Percentiles rank a stretch among this genome's conserved stretches.
These are phyloP conservation scores for Micractinium conductrix DNA, from an alignment of 139 green algal species.

Conservation along the genomic window DNA sequence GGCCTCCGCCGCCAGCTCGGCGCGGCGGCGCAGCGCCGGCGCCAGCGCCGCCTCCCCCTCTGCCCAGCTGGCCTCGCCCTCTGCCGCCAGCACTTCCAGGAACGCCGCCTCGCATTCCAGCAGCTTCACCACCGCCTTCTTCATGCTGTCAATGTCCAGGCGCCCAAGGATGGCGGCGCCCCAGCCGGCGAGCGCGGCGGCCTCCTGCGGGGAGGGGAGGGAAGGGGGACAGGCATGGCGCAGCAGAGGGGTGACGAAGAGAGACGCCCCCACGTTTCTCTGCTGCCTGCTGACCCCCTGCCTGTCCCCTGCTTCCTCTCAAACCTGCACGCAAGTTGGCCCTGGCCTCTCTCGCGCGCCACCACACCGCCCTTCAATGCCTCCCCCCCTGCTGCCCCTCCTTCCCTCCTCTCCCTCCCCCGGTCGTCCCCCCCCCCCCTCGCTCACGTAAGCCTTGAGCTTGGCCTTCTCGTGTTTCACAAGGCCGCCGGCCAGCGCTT, in stretches of 20 bases:
- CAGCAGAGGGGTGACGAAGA: too few relatives aligned
- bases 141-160: slow-evolving; percentile 52
- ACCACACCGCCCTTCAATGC: too few relatives aligned
- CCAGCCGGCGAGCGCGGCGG: slow-evolving; percentile 64
- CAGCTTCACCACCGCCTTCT: slow-evolving; percentile 78
- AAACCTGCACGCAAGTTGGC: too few relatives aligned
- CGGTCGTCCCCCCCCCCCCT: too few relatives aligned
- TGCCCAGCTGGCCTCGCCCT: slow-evolving; percentile 10
- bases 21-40: slow-evolving; percentile 33
- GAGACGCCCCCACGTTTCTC: too few relatives aligned
- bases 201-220: slow-evolving; percentile 31
- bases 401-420: too few relatives aligned
- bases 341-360: too few relatives aligned
- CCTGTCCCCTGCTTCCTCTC: too few relatives aligned
- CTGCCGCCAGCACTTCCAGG: neutral
- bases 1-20: slow-evolving; percentile 19
- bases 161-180: slow-evolving; percentile 47
- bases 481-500: slow-evolving; percentile 54
- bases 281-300: too few relatives aligned
- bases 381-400: too few relatives aligned
- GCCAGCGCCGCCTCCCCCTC: neutral
- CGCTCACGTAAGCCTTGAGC: slow-evolving; percentile 36
- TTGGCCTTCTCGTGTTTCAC: slow-evolving; percentile 48
- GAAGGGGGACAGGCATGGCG: neutral
- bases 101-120: slow-evolving; percentile 59